Conservation (phyloP, 2,329 filamentous ascomycete genomes). For the Hypoxylon rubiginosum region DNA sequence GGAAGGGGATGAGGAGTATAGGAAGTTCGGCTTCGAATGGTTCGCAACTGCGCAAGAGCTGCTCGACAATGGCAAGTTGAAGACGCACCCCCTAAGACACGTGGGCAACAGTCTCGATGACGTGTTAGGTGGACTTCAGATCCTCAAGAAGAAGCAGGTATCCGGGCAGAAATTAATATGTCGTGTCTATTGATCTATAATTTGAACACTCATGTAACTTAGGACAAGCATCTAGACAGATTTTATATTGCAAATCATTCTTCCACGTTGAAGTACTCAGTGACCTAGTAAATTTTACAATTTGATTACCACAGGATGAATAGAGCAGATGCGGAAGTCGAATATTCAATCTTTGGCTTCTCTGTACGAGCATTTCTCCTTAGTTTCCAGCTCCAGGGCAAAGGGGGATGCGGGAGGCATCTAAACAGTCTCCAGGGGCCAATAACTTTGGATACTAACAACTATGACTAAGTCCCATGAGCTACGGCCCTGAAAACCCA, state of each 20-base stretch:
- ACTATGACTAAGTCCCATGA: background rate
- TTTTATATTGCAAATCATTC: background rate
- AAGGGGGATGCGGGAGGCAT: background rate
- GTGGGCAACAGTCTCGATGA: background rate
- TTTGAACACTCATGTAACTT: too few species aligned
- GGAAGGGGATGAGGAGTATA: background rate
- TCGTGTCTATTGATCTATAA: background rate
- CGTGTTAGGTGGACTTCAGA: background rate
- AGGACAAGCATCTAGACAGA: too few species aligned
- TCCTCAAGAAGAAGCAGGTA: conserved; percentile 7
- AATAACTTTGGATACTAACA: background rate
- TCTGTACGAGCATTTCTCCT: background rate
- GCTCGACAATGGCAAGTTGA: conserved; percentile 1
- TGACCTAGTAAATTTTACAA: too few species aligned
- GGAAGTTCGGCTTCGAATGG: conserved; percentile 4
- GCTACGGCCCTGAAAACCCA: background rate
- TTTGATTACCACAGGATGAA: background rate
- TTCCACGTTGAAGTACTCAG: background rate
- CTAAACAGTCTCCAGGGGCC: too few species aligned
- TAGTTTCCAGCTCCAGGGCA: background rate
- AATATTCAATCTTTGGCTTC: background rate
- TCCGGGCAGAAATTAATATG: conserved; percentile 5
- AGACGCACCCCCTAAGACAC: background rate
- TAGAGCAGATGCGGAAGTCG: background rate
- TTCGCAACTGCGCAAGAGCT: conserved; percentile 2